phyloP scores from a whole-genome alignment of 2,329 filamentous ascomycete genomes.

The Monosporascus sp. region DNA sequence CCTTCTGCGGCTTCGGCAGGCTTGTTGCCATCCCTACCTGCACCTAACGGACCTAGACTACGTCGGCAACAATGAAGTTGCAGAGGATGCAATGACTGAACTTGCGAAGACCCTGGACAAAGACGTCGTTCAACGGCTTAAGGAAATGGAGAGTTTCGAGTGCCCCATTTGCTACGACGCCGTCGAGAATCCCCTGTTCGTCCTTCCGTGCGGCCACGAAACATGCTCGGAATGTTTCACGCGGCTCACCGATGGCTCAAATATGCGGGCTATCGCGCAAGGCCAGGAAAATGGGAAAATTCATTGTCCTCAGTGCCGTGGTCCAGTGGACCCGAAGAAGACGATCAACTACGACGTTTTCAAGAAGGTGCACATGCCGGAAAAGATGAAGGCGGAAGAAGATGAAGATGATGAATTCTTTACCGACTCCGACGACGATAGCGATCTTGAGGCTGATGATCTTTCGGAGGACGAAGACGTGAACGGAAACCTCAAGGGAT shows the following conservation, averaged over 20 bases:
- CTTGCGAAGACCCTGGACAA: constrained; percentile 52
- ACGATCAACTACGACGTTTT: constrained; percentile 73
- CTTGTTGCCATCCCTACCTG: constrained; percentile 74
- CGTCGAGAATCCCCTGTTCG: constrained; percentile 68
- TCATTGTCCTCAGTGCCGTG: constrained; percentile 75
- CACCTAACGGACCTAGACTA: constrained; percentile 42
- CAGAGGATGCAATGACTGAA: constrained; percentile 34
- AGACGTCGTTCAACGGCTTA: constrained; percentile 64
- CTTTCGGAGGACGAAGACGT: constrained; percentile 29
- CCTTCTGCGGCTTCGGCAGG: constrained; percentile 72
- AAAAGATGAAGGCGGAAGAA: constrained; percentile 31
- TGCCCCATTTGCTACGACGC: constrained; percentile 81
- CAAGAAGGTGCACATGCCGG: constrained; percentile 64
- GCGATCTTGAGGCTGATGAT: constrained; percentile 26
- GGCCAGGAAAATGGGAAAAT: constrained; percentile 54
- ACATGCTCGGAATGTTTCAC: constrained; percentile 74
- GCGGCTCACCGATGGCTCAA: constrained; percentile 58
- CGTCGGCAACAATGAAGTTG: constrained; percentile 37
- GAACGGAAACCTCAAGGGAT: constrained; percentile 20
- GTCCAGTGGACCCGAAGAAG: constrained; percentile 58
- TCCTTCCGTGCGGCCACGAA: constrained; percentile 79
- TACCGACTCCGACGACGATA: constrained; percentile 27
- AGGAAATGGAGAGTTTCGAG: constrained; percentile 56
- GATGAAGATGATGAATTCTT: constrained; percentile 33
- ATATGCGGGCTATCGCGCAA: constrained; percentile 48